phyloP scores from a whole-genome alignment of 2,329 filamentous ascomycete species.

The Penicillium sp. region DNA sequence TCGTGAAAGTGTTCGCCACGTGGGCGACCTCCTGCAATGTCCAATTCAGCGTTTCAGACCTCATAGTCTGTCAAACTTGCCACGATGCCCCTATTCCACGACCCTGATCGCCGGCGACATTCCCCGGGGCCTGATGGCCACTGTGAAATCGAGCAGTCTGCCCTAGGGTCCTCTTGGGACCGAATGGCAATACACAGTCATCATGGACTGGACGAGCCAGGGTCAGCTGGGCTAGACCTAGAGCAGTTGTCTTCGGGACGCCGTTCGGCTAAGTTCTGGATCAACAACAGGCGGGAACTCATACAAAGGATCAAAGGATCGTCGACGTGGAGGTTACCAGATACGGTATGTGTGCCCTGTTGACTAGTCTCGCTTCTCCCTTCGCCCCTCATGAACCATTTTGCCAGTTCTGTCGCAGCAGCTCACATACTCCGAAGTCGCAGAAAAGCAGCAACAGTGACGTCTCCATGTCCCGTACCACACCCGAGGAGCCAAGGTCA shows the following conservation, averaged over 20 bases:
- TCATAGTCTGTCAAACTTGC: constrained; percentile 15
- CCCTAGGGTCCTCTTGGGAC: constrained; percentile 14
- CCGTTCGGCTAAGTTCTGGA: constrained; percentile 22
- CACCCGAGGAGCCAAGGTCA: constrained; percentile 18
- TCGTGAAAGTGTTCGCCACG: constrained; percentile 15
- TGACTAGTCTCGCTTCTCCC: background rate
- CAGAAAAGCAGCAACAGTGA: constrained; percentile 2
- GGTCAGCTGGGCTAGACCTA: constrained; percentile 13
- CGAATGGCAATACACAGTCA: constrained; percentile 6
- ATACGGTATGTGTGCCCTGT: constrained; percentile 47
- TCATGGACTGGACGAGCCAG: constrained; percentile 8
- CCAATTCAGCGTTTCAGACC: constrained; percentile 9
- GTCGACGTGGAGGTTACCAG: constrained; percentile 66
- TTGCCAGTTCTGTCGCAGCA: background rate
- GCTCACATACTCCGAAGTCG: constrained; percentile 13
- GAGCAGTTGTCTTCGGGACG: constrained; percentile 14
- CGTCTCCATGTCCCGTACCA: constrained; percentile 25
- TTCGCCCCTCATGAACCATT: background rate
- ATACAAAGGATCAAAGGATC: constrained; percentile 83
- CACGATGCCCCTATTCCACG: constrained; percentile 36
- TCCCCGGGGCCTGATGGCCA: constrained; percentile 26
- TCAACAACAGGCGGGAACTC: constrained; percentile 64
- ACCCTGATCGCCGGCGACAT: constrained; percentile 31
- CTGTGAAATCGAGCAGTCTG: constrained; percentile 9
- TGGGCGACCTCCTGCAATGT: constrained; percentile 26